Base-by-base conservation (phyloP, 1,284 basidiomycete species). In the Ceratobasidium sp. region DNA sequence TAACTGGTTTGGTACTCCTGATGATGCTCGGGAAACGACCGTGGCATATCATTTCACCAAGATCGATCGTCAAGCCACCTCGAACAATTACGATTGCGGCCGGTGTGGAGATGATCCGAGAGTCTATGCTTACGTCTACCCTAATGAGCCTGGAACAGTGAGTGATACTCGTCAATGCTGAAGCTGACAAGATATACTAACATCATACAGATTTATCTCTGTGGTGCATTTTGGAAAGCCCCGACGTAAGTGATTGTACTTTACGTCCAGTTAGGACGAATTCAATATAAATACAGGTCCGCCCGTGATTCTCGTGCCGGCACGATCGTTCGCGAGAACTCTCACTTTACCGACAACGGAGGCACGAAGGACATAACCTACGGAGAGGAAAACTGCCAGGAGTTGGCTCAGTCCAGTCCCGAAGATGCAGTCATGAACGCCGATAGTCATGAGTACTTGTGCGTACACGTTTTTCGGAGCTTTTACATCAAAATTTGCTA, bases 251-350 rank as follows among this genome's bases (percentile, higher is more conserved):
- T 20, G 12, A 3, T 6, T 28, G 7, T 57, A 33, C 17, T 3
- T 17, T 6, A 15, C 3, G 17, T 10, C 26, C 12, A 13, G 12
- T 20, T 38, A 17, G 2, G 15, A 33, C 17, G 52, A 20, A 2
- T 7, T 23, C n/a, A 42, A 40, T 13, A n/a, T 10, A 1, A 3
- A n/a, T 42, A 23, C 40, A 64, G 61, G 0, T 6, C 13, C 15
- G 78, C 75, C 1, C 57, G 33, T 2, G 75, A 79, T 42, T 79
- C 78, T 4, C 52, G 59, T 38, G 78, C 74, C 20, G 78, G 78
- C 12, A 77, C 78, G 4, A 79, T 79, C 33, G 61, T 79, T 40
- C 78, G 77, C 62, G 78, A 77, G 23, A 40, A 62, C 10, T 62
- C 76, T 40, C 78, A 79, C 52, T 79, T 79, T n/a, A 50, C 28